These are phyloP conservation scores for Cucurbita ficifolia DNA, from an alignment of 306 rosid species.

Conservation along the genomic window DNA sequence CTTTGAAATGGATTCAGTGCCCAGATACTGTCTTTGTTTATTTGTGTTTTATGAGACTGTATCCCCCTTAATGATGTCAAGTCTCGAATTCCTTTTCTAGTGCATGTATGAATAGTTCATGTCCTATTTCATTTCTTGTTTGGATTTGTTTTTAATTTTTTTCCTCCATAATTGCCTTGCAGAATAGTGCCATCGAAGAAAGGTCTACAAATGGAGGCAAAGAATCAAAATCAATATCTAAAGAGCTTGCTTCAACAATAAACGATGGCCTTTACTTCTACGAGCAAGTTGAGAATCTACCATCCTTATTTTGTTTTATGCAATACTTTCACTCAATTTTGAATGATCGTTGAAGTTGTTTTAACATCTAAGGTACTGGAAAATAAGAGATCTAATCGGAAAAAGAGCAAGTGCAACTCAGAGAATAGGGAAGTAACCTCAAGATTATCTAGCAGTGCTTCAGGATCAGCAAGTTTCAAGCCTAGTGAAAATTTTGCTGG, in stretches of 20 bases:
- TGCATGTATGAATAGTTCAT: not conserved
- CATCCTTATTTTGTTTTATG: not conserved
- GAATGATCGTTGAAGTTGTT: not conserved
- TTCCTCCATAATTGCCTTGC: constrained; percentile 6
- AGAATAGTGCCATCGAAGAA: constrained; percentile 45
- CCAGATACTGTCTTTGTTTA: not conserved
- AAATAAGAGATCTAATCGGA: constrained; percentile 44
- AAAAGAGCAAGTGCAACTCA: constrained; percentile 33
- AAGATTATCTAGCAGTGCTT: constrained; percentile 28
- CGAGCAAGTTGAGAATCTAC: constrained; percentile 58
- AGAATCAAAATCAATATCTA: constrained; percentile 65
- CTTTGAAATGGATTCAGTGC: not conserved
- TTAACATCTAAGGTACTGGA: constrained; percentile 56
- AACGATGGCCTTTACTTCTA: constrained; percentile 83
- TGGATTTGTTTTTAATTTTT: not conserved
- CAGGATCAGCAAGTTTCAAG: constrained; percentile 46
- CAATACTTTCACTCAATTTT: not conserved
- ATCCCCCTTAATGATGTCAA: not conserved
- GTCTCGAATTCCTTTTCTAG: not conserved
- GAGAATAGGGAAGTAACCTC: constrained; percentile 50
- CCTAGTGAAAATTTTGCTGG: constrained; percentile 30
- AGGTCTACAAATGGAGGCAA: constrained; percentile 26
- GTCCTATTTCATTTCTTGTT: not conserved
- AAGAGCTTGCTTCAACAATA: constrained; percentile 78
- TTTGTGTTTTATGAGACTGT: not conserved